These are phyloP conservation scores for Calonectria pseudoreteaudii DNA, from an alignment of 2,329 filamentous ascomycete species.

Conservation along the genomic window DNA sequence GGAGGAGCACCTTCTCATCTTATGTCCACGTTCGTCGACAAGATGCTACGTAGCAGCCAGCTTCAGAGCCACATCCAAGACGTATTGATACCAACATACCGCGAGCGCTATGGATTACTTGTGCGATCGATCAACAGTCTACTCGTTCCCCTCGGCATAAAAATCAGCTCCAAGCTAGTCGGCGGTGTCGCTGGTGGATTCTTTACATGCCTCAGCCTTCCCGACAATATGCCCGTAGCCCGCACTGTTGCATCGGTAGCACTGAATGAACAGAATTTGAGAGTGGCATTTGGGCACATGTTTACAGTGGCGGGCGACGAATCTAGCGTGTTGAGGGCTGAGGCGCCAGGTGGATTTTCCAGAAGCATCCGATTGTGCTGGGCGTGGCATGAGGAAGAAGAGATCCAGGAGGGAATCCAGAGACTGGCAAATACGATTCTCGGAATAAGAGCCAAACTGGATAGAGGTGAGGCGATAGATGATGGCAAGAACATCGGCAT, in stretches of 20 bases:
- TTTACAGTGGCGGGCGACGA: constrained; percentile 13
- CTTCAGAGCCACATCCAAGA: background rate
- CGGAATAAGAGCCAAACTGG: background rate
- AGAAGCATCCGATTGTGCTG: constrained; percentile 16
- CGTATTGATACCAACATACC: background rate
- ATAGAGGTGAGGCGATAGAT: background rate
- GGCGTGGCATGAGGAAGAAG: constrained; percentile 14
- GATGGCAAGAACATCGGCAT: background rate
- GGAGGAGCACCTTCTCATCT: background rate
- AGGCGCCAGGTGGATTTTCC: background rate
- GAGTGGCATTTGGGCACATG: constrained; percentile 19
- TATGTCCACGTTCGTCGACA: background rate
- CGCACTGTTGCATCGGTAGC: background rate
- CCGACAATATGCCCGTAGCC: background rate
- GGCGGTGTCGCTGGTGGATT: constrained; percentile 7
- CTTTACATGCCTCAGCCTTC: constrained; percentile 3
- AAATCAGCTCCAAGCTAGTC: background rate
- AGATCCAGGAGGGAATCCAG: constrained; percentile 12
- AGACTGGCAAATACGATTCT: background rate
- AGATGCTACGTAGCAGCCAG: background rate
- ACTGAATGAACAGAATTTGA: background rate
- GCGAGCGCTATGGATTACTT: background rate
- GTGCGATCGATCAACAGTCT: background rate
- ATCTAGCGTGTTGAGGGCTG: background rate
- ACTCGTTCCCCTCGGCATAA: background rate